Base-by-base conservation (phyloP, 192 early-diverging fungal species). In the Backusella circina region DNA sequence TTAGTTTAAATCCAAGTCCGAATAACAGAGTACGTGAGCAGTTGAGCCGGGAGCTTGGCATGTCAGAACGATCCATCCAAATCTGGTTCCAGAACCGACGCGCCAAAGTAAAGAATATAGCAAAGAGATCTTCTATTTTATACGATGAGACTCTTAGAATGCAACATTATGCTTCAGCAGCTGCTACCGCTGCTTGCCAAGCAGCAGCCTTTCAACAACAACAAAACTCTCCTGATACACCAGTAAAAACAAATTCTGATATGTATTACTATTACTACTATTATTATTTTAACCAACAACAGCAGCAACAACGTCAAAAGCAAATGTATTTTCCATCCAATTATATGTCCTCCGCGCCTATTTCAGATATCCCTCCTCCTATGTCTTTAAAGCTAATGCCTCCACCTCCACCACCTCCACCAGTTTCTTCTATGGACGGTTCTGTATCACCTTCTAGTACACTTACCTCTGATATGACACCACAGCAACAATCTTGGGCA, bases 31-130 rank as follows among this genome's bases (percentile, higher is more conserved):
- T 88, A 21, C 87, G 93, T 18, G 88, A 91, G 44, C 85, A 85
- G 15, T 79, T 95, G 12, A 90, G 89, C 36, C 85, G 91, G 75
- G 80, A 87, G 51, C 81, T 93, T 31, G 88, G 88, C 57, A 91
- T 95, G 91, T 85, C 88, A 2, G 84, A 87, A 65, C 86, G 93
- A 33, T 86, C 91, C 85, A 90, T 95, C 71, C 93, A 95, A 74
- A 92, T 95, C 39, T 95, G 93, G 93, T 95, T 95, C 79, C 93
- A 95, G 76, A 95, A 95, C 81, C 76, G 91, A 67, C 82, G 93
- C 9, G 92, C 92, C 26, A 95, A 95, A 74, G 86, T 92, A 28
- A 94, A 94, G 83, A 87, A 87, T 64, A 86, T 88, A 47, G 79
- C 75, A 39, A 81, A 81, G 47, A 71, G 75, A 26, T 70, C 79